Percentiles rank a stretch among this genome's conserved stretches.
Conservation (phyloP, 805 yeast species). For the Danielia oregonensis region DNA sequence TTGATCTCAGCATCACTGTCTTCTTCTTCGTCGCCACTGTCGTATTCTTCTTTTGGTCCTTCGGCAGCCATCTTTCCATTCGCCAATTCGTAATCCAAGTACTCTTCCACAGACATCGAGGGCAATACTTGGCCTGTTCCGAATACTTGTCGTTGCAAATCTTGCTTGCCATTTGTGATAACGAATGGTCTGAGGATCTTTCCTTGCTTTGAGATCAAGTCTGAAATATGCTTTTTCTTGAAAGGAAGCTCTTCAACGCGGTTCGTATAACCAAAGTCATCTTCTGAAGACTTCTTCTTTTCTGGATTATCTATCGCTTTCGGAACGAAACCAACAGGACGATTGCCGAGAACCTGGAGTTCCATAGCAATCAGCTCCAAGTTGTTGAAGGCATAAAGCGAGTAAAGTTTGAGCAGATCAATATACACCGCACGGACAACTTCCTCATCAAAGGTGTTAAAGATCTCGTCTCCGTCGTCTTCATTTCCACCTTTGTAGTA, state of each 20-base stretch:
- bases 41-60: conserved; percentile 37
- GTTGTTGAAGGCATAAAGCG: conserved; percentile 50
- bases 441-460: conserved; percentile 58
- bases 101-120: conserved; percentile 91
- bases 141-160: conserved; percentile 60
- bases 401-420: conserved; percentile 50
- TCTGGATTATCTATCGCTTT: conserved; percentile 4
- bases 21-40: conserved; percentile 51
- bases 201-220: conserved; percentile 64
- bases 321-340: conserved; percentile 23
- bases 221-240: conserved; percentile 19
- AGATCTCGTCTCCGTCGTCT: conserved; percentile 13
- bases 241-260: conserved; percentile 52
- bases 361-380: conserved; percentile 66
- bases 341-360: conserved; percentile 51
- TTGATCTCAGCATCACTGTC: conserved; percentile 67
- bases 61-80: conserved; percentile 74
- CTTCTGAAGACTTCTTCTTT: conserved; percentile 6
- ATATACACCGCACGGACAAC: conserved; percentile 50
- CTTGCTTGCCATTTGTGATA: conserved; percentile 51
- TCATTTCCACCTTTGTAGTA: conserved; percentile 15
- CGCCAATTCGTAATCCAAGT: conserved; percentile 77
- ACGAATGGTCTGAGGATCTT: conserved; percentile 83
- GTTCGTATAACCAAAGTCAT: conserved; percentile 56
- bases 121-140: conserved; percentile 94